Percentiles rank a stretch among this genome's conserved stretches.
phyloP scores from a whole-genome alignment of 2,329 filamentous ascomycete species.

The Didymella pinodella region DNA sequence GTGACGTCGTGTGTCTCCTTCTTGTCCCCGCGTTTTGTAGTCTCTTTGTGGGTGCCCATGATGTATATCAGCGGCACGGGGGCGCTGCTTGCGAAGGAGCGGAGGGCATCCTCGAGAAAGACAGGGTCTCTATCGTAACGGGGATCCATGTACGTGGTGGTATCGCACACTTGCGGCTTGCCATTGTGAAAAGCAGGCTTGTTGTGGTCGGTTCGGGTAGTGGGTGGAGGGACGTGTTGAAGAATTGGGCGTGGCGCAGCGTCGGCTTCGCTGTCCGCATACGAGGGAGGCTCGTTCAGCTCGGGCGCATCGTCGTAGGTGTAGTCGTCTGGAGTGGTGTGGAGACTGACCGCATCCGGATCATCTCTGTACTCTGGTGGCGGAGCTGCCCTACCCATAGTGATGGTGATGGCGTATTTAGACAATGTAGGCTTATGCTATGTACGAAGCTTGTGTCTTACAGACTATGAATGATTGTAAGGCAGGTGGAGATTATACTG shows the following conservation, averaged over 20 bases:
- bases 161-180: constrained; percentile 39
- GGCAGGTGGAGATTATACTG: not conserved
- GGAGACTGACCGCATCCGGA: constrained; percentile 50
- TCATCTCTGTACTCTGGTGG: constrained; percentile 46
- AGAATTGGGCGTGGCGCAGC: constrained; percentile 26
- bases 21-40: constrained; percentile 46
- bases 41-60: constrained; percentile 50
- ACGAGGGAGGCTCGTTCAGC: constrained; percentile 45
- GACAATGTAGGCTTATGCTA: not conserved
- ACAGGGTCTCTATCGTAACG: constrained; percentile 45
- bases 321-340: constrained; percentile 51
- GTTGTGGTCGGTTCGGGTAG: constrained; percentile 41
- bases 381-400: constrained; percentile 44
- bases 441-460: not conserved
- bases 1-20: constrained; percentile 46
- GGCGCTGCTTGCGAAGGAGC: constrained; percentile 34
- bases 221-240: constrained; percentile 40
- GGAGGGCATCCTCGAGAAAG: constrained; percentile 42
- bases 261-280: constrained; percentile 45
- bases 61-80: constrained; percentile 50
- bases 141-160: constrained; percentile 39
- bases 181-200: constrained; percentile 34
- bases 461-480: not conserved
- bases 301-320: constrained; percentile 50
- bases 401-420: constrained; percentile 13